phyloP scores from a whole-genome alignment of 2,329 filamentous ascomycete genomes.

The Lomentospora prolificans region DNA sequence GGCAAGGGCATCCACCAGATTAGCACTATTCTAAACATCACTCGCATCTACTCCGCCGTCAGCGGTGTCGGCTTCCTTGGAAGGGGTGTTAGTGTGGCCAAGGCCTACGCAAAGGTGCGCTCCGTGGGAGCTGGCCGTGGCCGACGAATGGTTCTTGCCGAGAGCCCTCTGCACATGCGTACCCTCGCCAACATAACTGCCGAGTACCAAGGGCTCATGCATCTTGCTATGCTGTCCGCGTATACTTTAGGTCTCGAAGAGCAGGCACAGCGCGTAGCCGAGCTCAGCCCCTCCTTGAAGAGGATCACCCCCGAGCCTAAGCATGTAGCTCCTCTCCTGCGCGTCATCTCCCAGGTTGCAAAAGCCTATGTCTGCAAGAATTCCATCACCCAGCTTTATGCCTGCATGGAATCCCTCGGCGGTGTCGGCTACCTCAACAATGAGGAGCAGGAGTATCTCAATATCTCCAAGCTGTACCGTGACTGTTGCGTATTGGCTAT shows the following conservation, averaged over 20 bases:
- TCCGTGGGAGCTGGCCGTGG: constrained; percentile 32
- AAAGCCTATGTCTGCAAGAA: constrained; percentile 49
- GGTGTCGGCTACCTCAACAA: constrained; percentile 60
- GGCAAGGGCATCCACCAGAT: constrained; percentile 61
- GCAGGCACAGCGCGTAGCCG: constrained; percentile 20
- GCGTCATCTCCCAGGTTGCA: constrained; percentile 48
- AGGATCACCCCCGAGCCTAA: constrained; percentile 23
- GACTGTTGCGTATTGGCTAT: constrained; percentile 56
- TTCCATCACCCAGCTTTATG: constrained; percentile 38
- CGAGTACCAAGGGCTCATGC: constrained; percentile 46
- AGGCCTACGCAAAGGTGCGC: constrained; percentile 48
- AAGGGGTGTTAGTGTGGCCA: constrained; percentile 46
- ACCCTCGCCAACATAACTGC: constrained; percentile 46
- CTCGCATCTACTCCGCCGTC: constrained; percentile 47
- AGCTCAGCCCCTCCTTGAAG: constrained; percentile 7
- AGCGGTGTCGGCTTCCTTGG: constrained; percentile 42
- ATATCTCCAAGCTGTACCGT: constrained; percentile 55
- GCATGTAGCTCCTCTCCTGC: constrained; percentile 34
- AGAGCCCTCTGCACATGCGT: constrained; percentile 46
- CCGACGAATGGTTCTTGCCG: constrained; percentile 34
- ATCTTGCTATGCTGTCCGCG: constrained; percentile 43
- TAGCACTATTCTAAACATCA: constrained; percentile 57
- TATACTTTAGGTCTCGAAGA: constrained; percentile 46
- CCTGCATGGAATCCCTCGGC: constrained; percentile 54
- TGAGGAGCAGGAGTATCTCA: constrained; percentile 52